phyloP scores from a whole-genome alignment of 1,284 basidiomycete species.

The Wallemia ichthyophaga region DNA sequence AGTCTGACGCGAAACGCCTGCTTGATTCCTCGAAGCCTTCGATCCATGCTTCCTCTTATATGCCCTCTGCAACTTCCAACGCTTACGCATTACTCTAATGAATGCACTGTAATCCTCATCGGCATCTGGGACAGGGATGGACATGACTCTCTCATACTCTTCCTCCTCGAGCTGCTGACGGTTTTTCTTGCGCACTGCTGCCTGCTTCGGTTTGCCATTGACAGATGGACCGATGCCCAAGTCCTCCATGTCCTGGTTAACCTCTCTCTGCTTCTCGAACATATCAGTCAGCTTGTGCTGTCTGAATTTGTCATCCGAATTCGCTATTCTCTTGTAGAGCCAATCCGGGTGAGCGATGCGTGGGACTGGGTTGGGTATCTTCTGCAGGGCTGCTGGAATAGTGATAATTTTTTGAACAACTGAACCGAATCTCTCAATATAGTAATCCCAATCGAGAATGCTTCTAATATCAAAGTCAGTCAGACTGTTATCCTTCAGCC shows the following conservation, averaged over 20 bases:
- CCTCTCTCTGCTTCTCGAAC: conserved; percentile 30
- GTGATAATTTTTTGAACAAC: conserved; percentile 99
- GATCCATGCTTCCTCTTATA: conserved; percentile 14
- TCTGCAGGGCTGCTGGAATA: conserved; percentile 95
- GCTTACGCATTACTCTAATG: conserved; percentile 44
- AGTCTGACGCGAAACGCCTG: conserved; percentile 10
- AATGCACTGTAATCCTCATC: conserved; percentile 40
- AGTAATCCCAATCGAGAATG: conserved; percentile 95
- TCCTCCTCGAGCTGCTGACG: conserved; percentile 14
- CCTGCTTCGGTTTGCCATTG: conserved; percentile 7
- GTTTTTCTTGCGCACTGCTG: conserved; percentile 20
- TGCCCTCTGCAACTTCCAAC: conserved; percentile 39
- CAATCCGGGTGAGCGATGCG: conserved; percentile 91
- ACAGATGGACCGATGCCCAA: neutral
- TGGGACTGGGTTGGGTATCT: conserved; percentile 83
- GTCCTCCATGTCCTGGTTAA: conserved; percentile 7
- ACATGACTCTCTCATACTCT: conserved; percentile 5
- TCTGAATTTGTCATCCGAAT: conserved; percentile 79
- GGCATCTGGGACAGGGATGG: conserved; percentile 25
- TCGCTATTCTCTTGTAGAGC: conserved; percentile 69
- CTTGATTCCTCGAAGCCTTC: conserved; percentile 21
- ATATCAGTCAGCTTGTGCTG: conserved; percentile 94
- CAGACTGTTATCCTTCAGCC: conserved; percentile 78
- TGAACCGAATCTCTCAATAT: conserved; percentile 87
- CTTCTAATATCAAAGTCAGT: conserved; percentile 69